These are phyloP conservation scores for Suillus hirtellus DNA, from an alignment of 768 basidiomycete species.

Conservation along the genomic window DNA sequence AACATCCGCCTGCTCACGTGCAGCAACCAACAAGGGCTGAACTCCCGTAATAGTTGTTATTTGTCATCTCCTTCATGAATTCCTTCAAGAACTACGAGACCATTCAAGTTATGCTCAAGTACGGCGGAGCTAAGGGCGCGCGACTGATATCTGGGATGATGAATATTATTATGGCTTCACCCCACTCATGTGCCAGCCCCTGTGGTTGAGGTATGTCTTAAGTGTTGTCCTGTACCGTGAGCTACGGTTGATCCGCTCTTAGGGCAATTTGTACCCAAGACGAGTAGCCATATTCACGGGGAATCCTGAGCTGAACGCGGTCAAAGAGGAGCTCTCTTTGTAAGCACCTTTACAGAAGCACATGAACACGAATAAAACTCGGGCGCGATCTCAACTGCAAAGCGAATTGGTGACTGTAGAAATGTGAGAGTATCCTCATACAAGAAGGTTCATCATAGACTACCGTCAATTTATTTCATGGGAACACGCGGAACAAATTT, in stretches of 20 bases:
- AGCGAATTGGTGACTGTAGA: not conserved
- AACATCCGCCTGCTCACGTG: too few species aligned
- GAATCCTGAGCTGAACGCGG: slow-evolving; percentile 24
- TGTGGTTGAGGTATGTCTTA: not conserved
- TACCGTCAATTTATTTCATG: too few species aligned
- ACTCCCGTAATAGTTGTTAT: too few species aligned
- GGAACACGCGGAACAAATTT: not conserved
- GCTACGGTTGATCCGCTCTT: not conserved
- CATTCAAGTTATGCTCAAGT: slow-evolving; percentile 27
- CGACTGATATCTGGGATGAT: slow-evolving; percentile 13
- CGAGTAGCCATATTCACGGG: slow-evolving; percentile 27
- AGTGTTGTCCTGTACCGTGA: not conserved
- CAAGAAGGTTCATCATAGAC: not conserved
- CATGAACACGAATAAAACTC: not conserved
- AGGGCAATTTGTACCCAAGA: slow-evolving; percentile 27
- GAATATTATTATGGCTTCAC: slow-evolving; percentile 26
- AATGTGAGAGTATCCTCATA: not conserved
- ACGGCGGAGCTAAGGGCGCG: slow-evolving; percentile 21
- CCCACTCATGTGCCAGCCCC: slow-evolving; percentile 14
- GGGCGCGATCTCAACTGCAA: not conserved
- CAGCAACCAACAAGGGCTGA: too few species aligned
- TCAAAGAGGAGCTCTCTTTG: slow-evolving; percentile 32
- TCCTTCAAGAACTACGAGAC: slow-evolving; percentile 14
- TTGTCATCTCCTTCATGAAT: slow-evolving; percentile 1
- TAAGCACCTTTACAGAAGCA: slow-evolving; percentile 13